Evolutionary conservation across 73 alveolate genomes (phyloP).

Genomic region (Blepharisma stoltei): DNA sequence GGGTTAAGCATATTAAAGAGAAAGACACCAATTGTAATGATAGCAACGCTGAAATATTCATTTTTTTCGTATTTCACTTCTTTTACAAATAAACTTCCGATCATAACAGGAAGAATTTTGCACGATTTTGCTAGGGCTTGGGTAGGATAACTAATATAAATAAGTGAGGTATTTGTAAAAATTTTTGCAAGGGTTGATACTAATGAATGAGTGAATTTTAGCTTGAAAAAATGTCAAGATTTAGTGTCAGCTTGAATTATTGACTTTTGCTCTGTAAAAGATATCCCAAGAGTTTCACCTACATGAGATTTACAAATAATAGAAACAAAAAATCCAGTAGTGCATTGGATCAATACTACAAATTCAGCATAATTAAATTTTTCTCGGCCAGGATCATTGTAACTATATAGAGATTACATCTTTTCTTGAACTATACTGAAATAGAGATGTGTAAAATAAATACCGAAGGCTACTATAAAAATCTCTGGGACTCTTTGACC

Average conservation of each 20-base stretch:
- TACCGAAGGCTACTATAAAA: background rate
- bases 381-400: background rate
- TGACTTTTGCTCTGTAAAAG: background rate
- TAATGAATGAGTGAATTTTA: background rate
- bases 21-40: conserved; percentile 21
- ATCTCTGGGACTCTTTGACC: background rate
- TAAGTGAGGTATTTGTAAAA: conserved; percentile 13
- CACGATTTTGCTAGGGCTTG: conserved; percentile 31
- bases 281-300: background rate
- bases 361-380: background rate
- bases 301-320: background rate
- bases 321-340: background rate
- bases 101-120: conserved; percentile 23
- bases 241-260: background rate
- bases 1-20: too few species aligned
- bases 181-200: too few species aligned
- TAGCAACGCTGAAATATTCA: conserved; percentile 10
- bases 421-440: conserved; percentile 2
- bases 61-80: background rate
- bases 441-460: background rate
- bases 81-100: conserved; percentile 24
- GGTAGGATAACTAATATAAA: conserved; percentile 5
- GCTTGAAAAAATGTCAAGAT: background rate
- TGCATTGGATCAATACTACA: background rate
- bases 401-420: background rate